Base-by-base conservation (phyloP, 2,329 filamentous ascomycete species). In the Fusarium denticulatum region DNA sequence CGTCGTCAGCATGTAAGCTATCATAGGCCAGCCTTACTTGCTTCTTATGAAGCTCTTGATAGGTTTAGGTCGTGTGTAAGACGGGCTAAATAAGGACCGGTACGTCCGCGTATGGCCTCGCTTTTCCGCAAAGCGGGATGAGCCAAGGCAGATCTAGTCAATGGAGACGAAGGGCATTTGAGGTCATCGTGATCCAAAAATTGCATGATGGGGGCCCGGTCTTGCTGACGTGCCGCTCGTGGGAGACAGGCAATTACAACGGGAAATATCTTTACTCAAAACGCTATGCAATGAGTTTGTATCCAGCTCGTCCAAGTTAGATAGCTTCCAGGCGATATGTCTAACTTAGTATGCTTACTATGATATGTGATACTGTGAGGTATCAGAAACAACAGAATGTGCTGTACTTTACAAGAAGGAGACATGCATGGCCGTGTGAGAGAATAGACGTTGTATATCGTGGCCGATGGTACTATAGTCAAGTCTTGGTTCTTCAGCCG, bases 21-120 rank as follows among this genome's bases (percentile, higher is more conserved):
- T 15, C 7, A 47, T 37, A n/a, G 42, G 52, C 40, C 42, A 49
- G 40, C 39, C 61, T 24, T 47, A n/a, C 46, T 24, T 24, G 32
- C 53, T 43, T 42, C 18, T 36, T 37, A 20, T 42, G 45, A 55
- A 36, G 60, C 32, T 58, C 42, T 49, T 30, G 45, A 59, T 43
- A 50, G 59, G 53, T 59, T 47, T 56, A 50, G 34, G 53, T 37
- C 47, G 64, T 43, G 57, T 64, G 76, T 78, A 73, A 78, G 76
- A 74, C 76, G 76, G 76, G 58, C 58, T 61, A 76, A 77, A 72
- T 56, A 58, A 58, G 57, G 45, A 68, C 74, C 76, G 76, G 64
- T 15, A 22, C 40, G 37, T 53, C 39, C 39, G 24, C 30, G 24
- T 24, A 22, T 39, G 49, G 55, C 39, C 49, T 63, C 28, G 47